Evolutionary conservation across 2,329 filamentous ascomycete genomes (phyloP), one percentile per base, ranked within the genome.

Genomic region (Ascochyta lentis): DNA sequence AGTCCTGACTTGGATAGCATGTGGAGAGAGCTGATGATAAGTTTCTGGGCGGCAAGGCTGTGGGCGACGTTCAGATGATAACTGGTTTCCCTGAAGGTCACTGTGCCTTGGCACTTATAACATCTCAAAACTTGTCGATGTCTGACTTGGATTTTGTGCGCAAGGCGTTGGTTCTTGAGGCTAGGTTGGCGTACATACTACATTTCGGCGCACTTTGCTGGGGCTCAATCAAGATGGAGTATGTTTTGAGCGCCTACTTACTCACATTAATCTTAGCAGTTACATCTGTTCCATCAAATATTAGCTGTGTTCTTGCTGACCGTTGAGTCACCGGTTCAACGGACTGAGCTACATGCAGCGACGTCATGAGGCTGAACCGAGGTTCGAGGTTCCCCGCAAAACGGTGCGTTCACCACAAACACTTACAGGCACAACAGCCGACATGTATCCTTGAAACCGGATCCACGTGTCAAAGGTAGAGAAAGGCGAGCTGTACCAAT

Each of bases 21-120:
- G 56, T 67, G 62, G 64, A 58, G 64, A 24, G 64, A 67, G 54
- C 13, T 61, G 47, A 31, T 67, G 50, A 19, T 67, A 22, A 57
- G 26, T 13, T 31, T 64, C 3, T 67, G 64, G 64, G 47, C 41
- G 9, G 50, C 62, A 9, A 58, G 61, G 45, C 26, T 56, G 26
- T 56, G 53, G 53, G 53, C 53, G 38, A 56, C 53, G 6, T 56
- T 56, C n/a, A 29, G 53, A 40, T 56, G 24, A 41, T 1, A 6
- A 13, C 4, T n/a, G 24, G 3, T n/a, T 1, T 8, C 12, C 6
- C 13, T 9, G 15, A 22, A 6, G 4, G 3, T 2, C n/a, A 27
- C 13, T 12, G 22, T 16, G 24, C 23, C 9, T 13, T 15, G 16
- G 16, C 15, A 23, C 7, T 13, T 1, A 12, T 13, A 12, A 16